Conservation (phyloP, 192 early-diverging fungal species). For the Coemansia sp. region DNA sequence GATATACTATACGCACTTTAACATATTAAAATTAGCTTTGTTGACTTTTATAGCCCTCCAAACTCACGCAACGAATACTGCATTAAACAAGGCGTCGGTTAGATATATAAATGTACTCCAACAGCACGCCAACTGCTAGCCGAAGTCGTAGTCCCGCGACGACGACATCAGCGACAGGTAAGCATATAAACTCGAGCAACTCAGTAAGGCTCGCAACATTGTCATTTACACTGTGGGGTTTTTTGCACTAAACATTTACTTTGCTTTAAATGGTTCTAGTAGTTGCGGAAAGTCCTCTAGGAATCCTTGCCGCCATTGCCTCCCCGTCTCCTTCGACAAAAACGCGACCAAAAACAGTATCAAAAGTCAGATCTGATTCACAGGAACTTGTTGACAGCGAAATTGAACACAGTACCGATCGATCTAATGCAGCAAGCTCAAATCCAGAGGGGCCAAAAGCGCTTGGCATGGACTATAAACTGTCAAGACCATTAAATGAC, state of each 20-base stretch:
- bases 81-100: too few species aligned
- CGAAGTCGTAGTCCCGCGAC: slow-evolving; percentile 1
- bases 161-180: too few species aligned
- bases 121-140: neutral
- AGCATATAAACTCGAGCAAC: too few species aligned
- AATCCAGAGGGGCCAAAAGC: neutral
- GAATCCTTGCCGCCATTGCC: slow-evolving; percentile 46
- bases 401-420: neutral
- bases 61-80: too few species aligned
- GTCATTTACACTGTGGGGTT: neutral
- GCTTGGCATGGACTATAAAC: neutral
- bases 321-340: slow-evolving; percentile 27
- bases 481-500: neutral
- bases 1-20: too few species aligned
- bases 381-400: neutral
- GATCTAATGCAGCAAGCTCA: neutral
- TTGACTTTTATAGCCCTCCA: too few species aligned
- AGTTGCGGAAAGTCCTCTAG: slow-evolving; percentile 23
- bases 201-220: neutral
- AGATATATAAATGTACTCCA: too few species aligned
- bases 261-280: slow-evolving; percentile 12
- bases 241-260: neutral
- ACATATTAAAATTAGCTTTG: too few species aligned
- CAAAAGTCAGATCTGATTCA: too few species aligned
- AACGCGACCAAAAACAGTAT: neutral